These are phyloP conservation scores for Diversispora eburnea DNA, from an alignment of 192 early-diverging fungal genomes.

Conservation along the genomic window DNA sequence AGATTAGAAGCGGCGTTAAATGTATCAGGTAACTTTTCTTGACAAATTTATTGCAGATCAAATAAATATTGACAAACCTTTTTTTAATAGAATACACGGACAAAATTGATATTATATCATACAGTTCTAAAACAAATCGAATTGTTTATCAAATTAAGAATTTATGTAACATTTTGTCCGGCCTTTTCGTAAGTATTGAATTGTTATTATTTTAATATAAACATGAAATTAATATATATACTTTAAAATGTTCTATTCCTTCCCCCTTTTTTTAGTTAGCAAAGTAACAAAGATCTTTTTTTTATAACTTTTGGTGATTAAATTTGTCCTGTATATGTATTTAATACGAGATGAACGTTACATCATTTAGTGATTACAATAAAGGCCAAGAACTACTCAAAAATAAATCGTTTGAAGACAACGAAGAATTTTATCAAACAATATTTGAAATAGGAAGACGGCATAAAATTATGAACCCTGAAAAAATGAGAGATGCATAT, in stretches of 20 bases:
- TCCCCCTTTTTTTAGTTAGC: slow-evolving; percentile 20
- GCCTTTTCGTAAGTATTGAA: slow-evolving; percentile 61
- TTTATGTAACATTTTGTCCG: slow-evolving; percentile 90
- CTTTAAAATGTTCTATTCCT: background rate
- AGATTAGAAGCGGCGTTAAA: slow-evolving; percentile 88
- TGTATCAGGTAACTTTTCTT: slow-evolving; percentile 52
- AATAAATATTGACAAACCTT: background rate
- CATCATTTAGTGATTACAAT: slow-evolving; percentile 62
- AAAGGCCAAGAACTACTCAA: slow-evolving; percentile 76
- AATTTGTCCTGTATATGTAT: background rate
- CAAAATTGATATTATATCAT: slow-evolving; percentile 63
- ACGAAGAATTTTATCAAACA: slow-evolving; percentile 74
- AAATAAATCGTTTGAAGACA: slow-evolving; percentile 62
- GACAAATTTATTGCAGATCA: background rate
- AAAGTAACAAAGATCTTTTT: slow-evolving; percentile 7
- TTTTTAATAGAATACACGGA: slow-evolving; percentile 52
- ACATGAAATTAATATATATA: background rate
- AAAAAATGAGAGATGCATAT: slow-evolving; percentile 94
- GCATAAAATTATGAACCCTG: slow-evolving; percentile 91
- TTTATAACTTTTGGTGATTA: background rate
- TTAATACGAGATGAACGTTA: background rate
- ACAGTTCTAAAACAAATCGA: slow-evolving; percentile 79
- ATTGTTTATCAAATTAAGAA: slow-evolving; percentile 95
- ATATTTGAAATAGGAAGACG: slow-evolving; percentile 71
- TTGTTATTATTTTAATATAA: background rate